Percentiles rank a stretch among this genome's conserved stretches.
Conservation (phyloP, 768 basidiomycete genomes). For the Crucibulum laeve region DNA sequence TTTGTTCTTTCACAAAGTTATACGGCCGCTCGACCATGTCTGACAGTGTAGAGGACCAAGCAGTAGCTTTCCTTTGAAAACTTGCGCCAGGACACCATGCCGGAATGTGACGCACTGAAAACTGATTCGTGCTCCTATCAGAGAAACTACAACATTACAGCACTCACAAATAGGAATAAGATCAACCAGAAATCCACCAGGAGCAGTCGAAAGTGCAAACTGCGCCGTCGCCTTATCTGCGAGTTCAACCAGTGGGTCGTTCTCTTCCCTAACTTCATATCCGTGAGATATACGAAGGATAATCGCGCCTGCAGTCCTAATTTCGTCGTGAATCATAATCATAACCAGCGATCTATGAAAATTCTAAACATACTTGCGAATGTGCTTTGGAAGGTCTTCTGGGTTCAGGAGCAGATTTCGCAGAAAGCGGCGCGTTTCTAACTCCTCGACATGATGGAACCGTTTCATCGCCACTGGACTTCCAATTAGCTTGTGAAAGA, state of each 20-base stretch:
- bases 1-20: slow-evolving; percentile 57
- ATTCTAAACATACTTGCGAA: slow-evolving; percentile 37
- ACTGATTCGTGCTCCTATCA: slow-evolving; percentile 3
- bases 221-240: slow-evolving; percentile 52
- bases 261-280: slow-evolving; percentile 44
- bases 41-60: slow-evolving; percentile 47
- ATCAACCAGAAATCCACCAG: slow-evolving; percentile 50
- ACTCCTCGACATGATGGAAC: slow-evolving; percentile 38
- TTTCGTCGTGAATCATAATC: slow-evolving; percentile 3
- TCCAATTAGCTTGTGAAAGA: slow-evolving; percentile 49
- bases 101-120: slow-evolving; percentile 52
- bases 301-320: slow-evolving; percentile 47
- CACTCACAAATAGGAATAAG: slow-evolving; percentile 41
- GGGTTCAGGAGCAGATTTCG: slow-evolving; percentile 44
- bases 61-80: slow-evolving; percentile 49
- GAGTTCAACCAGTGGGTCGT: slow-evolving; percentile 48
- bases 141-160: slow-evolving; percentile 1
- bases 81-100: slow-evolving; percentile 61
- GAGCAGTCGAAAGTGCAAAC: slow-evolving; percentile 48
- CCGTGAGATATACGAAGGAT: slow-evolving; percentile 51
- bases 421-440: slow-evolving; percentile 44
- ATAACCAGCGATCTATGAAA: slow-evolving; percentile 1
- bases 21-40: slow-evolving; percentile 56
- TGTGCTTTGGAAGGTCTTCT: slow-evolving; percentile 37
- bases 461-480: slow-evolving; percentile 35